Base-by-base conservation (phyloP, 192 early-diverging fungal genomes). In the Kickxella alabastrina region DNA sequence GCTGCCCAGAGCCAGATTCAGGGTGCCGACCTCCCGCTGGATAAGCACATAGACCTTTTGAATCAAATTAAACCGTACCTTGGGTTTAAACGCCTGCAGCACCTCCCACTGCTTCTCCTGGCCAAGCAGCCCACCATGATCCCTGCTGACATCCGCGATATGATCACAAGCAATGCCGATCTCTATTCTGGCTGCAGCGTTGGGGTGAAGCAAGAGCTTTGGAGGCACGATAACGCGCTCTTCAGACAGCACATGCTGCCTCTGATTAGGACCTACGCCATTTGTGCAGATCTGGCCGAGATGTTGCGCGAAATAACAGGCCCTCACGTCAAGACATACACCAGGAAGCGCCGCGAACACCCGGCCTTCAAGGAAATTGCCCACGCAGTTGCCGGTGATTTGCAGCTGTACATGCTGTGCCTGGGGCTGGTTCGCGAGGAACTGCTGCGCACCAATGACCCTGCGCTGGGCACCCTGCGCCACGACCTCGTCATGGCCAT, bases 371-470 rank as follows among this genome's bases (percentile, higher is more conserved):
- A 27, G 6, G 55, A 49, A 2, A 66, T 75, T 19, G 40, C 43
- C 14, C 37, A 32, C 26, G 64, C 71, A 8, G 59, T 75, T 42
- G 64, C 43, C 8, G 43, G 40, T 1, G 52, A 63, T 17, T 34
- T 75, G 23, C 43, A 57, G 43, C 59, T 75, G 3, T 75, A 75
- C 43, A 75, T 59, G 59, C 60, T 49, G 26, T 54, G 52, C 26
- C 51, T 75, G 35, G 65, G 54, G 2, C 57, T 75, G 54, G 45
- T 66, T 6, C 71, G 71, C 37, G 55, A 62, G 15, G 32, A 46
- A 51, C 58, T 63, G 24, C 24, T 67, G 10, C 55, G 62, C 7
- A 66, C 54, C 10, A 49, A 67, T 23, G 50, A 51, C 43, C 48
- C 59, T 3, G 43, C 48, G 9, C 43, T 63, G 10, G 63, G 71